phyloP scores from a whole-genome alignment of 352 stramenopile genomes.

The Phytophthora nicotianae region DNA sequence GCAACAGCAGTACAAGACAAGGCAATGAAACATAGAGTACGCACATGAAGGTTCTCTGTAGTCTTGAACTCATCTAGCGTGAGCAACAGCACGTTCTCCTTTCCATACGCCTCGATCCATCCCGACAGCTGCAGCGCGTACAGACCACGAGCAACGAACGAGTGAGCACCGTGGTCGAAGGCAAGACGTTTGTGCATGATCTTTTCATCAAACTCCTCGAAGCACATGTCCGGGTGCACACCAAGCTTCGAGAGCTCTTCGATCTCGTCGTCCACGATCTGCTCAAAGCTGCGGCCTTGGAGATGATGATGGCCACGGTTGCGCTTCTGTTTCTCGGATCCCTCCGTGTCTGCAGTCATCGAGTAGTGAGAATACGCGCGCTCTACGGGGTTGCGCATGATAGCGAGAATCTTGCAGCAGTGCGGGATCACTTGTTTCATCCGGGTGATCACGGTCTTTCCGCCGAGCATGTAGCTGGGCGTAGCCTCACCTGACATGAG shows the following conservation, averaged over 20 bases:
- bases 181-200: slow-evolving; percentile 50
- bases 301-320: slow-evolving; percentile 82
- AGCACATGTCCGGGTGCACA: slow-evolving; percentile 77
- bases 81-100: slow-evolving; percentile 92
- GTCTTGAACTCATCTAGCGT: slow-evolving; percentile 95
- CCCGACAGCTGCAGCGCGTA: slow-evolving; percentile 95
- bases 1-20: slow-evolving; percentile 1
- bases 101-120: slow-evolving; percentile 92
- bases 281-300: slow-evolving; percentile 64
- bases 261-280: slow-evolving; percentile 79
- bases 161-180: slow-evolving; percentile 80
- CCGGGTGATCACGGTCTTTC: slow-evolving; percentile 69
- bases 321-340: slow-evolving; percentile 74
- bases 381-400: slow-evolving; percentile 83
- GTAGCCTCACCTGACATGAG: slow-evolving; percentile 94
- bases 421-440: slow-evolving; percentile 81
- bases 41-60: slow-evolving; percentile 61
- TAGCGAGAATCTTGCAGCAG: slow-evolving; percentile 84
- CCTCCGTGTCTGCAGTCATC: slow-evolving; percentile 82
- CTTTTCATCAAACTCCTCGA: slow-evolving; percentile 70
- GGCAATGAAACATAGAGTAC: slow-evolving; percentile 35
- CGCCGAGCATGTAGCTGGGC: slow-evolving; percentile 91
- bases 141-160: slow-evolving; percentile 86
- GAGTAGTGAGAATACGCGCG: slow-evolving; percentile 91
- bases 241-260: slow-evolving; percentile 59